Base-by-base conservation (phyloP, 148 eudicot species). In the Heliamphora exappendiculata region DNA sequence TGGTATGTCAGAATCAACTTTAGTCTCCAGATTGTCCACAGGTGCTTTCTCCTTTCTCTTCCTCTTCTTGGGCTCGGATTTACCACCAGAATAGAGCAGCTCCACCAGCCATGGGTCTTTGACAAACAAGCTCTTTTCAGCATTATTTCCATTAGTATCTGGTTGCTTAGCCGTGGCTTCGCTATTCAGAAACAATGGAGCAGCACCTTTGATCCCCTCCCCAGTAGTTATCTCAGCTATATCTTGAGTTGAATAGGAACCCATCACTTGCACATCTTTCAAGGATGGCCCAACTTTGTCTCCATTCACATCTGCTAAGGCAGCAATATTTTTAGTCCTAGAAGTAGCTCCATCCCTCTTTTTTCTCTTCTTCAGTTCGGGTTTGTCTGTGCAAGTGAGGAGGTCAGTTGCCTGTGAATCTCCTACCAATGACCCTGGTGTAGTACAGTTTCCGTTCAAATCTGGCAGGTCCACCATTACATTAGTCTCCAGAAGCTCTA, bases 231-330 rank as follows among this genome's bases (percentile, higher is more conserved):
- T 53, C 16, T n/a, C 79, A 58, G 77, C 65, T 62, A 26, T 37
- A 75, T 54, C 64, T 24, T 77, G 80, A 62, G 73, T 20, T 24
- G 78, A 75, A 74, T 3, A 66, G 2, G 57, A 84, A 33, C 78
- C 87, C 72, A 82, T 51, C 74, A 73, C 82, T 44, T 54, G 84
- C 72, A 81, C 75, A 72, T 86, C 78, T 55, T 78, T 86, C 77
- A 83, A 81, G 77, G 79, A 58, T 45, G 90, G 79, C 29, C 79
- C 77, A 44, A 83, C 74, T 73, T 74, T 57, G 50, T 28, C 84
- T 69, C 73, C 80, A 59, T 70, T 75, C 34, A 50, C 42, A 58
- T 75, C 73, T 4, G 66, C 44, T 36, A 70, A 54, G 16, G 71
- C 47, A 62, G 49, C 28, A 75, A 53, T 67, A 57, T 16, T 47